These are phyloP conservation scores for Fusarium dimerum DNA, from an alignment of 2,329 filamentous ascomycete genomes.

Conservation along the genomic window DNA sequence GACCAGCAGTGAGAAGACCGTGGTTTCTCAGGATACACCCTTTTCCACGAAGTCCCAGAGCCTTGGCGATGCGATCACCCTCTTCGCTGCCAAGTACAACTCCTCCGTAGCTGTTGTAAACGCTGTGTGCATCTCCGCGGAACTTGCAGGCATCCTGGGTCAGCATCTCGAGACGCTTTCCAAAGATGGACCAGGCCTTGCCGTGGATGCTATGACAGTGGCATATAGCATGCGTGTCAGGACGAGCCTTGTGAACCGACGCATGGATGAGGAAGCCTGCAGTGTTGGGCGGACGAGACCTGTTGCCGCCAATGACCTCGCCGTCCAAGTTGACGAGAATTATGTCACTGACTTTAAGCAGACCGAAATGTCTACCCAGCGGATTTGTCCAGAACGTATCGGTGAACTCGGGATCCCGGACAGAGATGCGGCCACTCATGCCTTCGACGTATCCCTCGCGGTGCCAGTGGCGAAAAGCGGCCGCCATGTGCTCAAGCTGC, in stretches of 20 bases:
- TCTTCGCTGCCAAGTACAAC: slow-evolving; percentile 62
- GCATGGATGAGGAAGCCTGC: slow-evolving; percentile 73
- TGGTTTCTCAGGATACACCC: slow-evolving; percentile 70
- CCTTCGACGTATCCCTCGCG: slow-evolving; percentile 68
- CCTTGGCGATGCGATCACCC: slow-evolving; percentile 61
- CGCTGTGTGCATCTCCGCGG: slow-evolving; percentile 60
- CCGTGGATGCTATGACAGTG: slow-evolving; percentile 67
- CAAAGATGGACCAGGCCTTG: slow-evolving; percentile 68
- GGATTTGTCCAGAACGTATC: slow-evolving; percentile 69
- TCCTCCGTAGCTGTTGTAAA: slow-evolving; percentile 59
- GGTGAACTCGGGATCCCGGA: slow-evolving; percentile 62
- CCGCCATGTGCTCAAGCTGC: slow-evolving; percentile 61
- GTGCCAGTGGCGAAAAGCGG: slow-evolving; percentile 68
- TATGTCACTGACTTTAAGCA: slow-evolving; percentile 67
- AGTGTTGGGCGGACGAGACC: slow-evolving; percentile 60
- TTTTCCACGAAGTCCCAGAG: slow-evolving; percentile 58
- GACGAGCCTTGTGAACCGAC: slow-evolving; percentile 60
- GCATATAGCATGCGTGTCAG: slow-evolving; percentile 66
- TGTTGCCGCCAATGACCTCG: slow-evolving; percentile 64
- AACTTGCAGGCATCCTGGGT: slow-evolving; percentile 67
- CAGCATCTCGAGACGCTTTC: slow-evolving; percentile 65
- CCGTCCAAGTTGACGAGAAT: slow-evolving; percentile 64
- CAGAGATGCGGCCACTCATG: slow-evolving; percentile 67
- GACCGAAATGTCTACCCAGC: slow-evolving; percentile 64
- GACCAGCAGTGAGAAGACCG: slow-evolving; percentile 67